Evolutionary conservation across 2,329 filamentous ascomycete species (phyloP), one percentile per base, ranked within the genome.

Genomic region (Fusarium equiseti): DNA sequence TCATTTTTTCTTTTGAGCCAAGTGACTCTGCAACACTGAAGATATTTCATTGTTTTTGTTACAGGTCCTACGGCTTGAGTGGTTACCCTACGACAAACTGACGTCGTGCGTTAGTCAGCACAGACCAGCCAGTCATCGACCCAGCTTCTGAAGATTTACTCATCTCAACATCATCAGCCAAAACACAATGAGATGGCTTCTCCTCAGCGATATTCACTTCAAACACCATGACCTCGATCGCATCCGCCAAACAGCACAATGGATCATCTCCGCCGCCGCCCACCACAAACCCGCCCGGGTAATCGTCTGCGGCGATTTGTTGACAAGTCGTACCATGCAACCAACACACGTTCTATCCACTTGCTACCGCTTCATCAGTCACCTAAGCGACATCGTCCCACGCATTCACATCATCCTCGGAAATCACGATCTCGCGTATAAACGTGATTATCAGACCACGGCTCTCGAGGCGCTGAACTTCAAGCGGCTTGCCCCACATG

Each of bases 341-440:
- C 26, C 42, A 2, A 69, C 70, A 2, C 48, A 73, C 31, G 66
- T 75, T 3, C 51, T 74, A 1, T 74, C 66, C 18, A 59, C 59
- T 5, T 75, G 68, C 22, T 72, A 68, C 44, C 63, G 56, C 13
- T 74, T 75, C 63, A 53, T 75, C 42, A 16, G 60, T 38, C 40
- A 18, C 8, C 51, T 75, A 27, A 74, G 53, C 48, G 60, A 71
- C 9, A 27, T 43, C 8, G 55, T 73, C 12, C 70, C 72, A 7
- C 60, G 44, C 12, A 22, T 75, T 16, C 59, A 75, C 32, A 60
- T 75, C 45, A 0, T 75, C 8, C 71, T 75, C 11, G 73, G 73
- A 13, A 75, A 75, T 35, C 73, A 75, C 57, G 67, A 75, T 5
- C 73, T 75, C 22, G 61, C 71, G 29, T 75, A 75, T 26, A 67